Conservation (phyloP, 352 stramenopile species). For the Phytophthora ohioensis region DNA sequence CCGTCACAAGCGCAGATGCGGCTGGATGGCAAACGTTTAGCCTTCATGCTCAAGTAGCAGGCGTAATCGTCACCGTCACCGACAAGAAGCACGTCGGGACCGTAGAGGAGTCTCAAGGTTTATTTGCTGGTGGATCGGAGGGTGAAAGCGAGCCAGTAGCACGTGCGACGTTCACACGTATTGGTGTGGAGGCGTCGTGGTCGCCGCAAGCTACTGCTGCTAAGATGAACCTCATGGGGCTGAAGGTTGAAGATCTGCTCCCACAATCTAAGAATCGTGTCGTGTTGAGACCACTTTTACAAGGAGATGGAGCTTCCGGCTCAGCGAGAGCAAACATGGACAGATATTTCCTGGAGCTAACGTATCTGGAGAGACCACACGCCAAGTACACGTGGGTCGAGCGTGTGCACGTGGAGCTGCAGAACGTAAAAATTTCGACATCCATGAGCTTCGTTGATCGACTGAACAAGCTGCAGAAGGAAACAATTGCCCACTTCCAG, state of each 20-base stretch:
- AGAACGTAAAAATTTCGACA: constrained; percentile 77
- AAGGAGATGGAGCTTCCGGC: constrained; percentile 19
- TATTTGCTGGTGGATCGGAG: constrained; percentile 36
- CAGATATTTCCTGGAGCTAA: constrained; percentile 74
- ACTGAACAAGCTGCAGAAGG: constrained; percentile 61
- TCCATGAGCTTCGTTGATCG: constrained; percentile 87
- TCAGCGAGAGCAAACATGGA: constrained; percentile 30
- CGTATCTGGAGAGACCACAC: constrained; percentile 76
- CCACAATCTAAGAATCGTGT: constrained; percentile 69
- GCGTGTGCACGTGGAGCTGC: constrained; percentile 59
- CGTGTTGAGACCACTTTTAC: constrained; percentile 64
- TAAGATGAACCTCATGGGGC: constrained; percentile 77
- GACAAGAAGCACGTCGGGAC: constrained; percentile 54
- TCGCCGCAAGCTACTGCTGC: constrained; percentile 54
- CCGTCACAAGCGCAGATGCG: not conserved
- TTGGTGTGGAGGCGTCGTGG: constrained; percentile 61
- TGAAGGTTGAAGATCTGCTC: constrained; percentile 80
- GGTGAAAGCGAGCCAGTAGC: constrained; percentile 61
- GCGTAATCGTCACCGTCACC: constrained; percentile 72
- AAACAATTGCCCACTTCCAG: constrained; percentile 78
- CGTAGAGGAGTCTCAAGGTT: constrained; percentile 20
- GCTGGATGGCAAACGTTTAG: constrained; percentile 67
- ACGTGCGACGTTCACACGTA: constrained; percentile 70
- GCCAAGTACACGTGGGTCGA: constrained; percentile 80
- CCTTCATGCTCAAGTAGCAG: constrained; percentile 75